A percentile compares a stretch with the other conserved stretches of the same genome.
These are phyloP conservation scores for Epipyxis sp. DNA, from an alignment of 108 stramenopile species.

Conservation along the genomic window DNA sequence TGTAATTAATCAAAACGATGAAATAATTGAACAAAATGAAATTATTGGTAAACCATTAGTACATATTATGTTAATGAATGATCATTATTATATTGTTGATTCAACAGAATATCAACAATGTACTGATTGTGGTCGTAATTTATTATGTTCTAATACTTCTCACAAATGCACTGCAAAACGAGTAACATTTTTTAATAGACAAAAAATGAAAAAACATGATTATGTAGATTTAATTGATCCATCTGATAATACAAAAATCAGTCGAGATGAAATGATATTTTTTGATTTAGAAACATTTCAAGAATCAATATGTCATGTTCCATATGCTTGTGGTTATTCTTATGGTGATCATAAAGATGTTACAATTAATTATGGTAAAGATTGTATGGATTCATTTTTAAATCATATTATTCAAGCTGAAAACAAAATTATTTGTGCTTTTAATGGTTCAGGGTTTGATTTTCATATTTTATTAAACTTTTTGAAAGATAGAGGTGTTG, in stretches of 20 bases:
- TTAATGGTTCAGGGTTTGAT: constrained; percentile 9
- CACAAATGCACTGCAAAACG: background rate
- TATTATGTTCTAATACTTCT: background rate
- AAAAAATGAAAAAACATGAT: background rate
- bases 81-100: background rate
- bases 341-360: background rate
- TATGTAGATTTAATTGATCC: background rate
- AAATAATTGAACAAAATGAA: background rate
- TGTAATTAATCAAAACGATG: background rate
- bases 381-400: background rate
- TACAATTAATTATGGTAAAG: background rate
- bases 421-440: constrained; percentile 6
- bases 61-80: background rate
- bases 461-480: constrained; percentile 7
- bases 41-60: background rate
- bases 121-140: background rate
- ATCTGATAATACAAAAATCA: background rate
- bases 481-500: background rate
- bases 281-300: constrained; percentile 17
- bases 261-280: constrained; percentile 2
- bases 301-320: background rate
- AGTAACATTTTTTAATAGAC: background rate
- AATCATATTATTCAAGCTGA: background rate
- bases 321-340: constrained; percentile 1
- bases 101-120: background rate